A percentile compares a stretch with the other conserved stretches of the same genome.
Conservation (phyloP, 768 basidiomycete species). For the Leccinellum rugosiceps region DNA sequence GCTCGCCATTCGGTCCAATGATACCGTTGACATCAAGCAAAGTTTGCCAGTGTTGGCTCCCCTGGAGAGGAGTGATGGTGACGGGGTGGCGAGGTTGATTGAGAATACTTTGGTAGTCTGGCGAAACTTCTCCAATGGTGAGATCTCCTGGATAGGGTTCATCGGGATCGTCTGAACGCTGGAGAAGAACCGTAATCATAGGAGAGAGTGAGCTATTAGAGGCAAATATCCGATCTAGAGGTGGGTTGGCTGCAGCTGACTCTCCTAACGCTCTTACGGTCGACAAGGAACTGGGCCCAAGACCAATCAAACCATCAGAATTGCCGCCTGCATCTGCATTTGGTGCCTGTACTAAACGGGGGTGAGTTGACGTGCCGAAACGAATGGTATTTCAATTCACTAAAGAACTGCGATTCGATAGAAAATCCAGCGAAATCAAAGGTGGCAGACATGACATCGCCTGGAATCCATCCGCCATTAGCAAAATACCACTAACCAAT, state of each 20-base stretch:
- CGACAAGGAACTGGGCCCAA: constrained; percentile 62
- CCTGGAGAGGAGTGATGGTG: constrained; percentile 32
- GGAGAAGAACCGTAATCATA: constrained; percentile 60
- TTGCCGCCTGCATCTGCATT: constrained; percentile 5
- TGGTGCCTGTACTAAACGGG: constrained; percentile 20
- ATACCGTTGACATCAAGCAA: constrained; percentile 61
- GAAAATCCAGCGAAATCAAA: constrained; percentile 38
- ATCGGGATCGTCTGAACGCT: constrained; percentile 52
- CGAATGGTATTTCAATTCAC: not conserved
- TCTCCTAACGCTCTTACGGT: constrained; percentile 37
- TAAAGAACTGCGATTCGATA: constrained; percentile 41
- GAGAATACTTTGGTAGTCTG: constrained; percentile 46
- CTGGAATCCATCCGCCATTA: constrained; percentile 12
- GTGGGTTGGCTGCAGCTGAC: constrained; percentile 43
- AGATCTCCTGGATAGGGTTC: constrained; percentile 56
- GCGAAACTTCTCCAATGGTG: constrained; percentile 57
- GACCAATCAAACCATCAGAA: constrained; percentile 45
- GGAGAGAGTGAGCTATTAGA: constrained; percentile 58
- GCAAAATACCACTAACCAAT: not conserved
- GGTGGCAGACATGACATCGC: constrained; percentile 28
- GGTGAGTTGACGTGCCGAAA: constrained; percentile 1
- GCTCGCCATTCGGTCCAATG: constrained; percentile 56
- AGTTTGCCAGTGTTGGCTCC: constrained; percentile 63
- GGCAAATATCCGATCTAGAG: constrained; percentile 63
- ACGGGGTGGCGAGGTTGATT: constrained; percentile 52